Conservation (phyloP, 495 filamentous ascomycete genomes). For the Sabuloglossum arenarium region DNA sequence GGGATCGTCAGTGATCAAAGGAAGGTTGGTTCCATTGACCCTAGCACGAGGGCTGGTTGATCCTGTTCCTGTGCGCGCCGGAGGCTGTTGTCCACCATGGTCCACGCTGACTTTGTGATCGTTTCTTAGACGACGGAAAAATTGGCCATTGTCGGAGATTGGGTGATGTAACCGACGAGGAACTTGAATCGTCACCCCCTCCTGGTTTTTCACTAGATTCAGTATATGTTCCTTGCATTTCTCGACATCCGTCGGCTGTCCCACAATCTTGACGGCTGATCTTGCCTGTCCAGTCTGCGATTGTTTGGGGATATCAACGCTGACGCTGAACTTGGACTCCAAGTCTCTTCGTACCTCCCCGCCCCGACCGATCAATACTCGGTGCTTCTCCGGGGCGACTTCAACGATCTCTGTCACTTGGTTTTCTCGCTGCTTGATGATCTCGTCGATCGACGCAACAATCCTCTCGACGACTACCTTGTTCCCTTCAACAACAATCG, state of each 20-base stretch:
- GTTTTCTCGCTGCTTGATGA: slow-evolving; percentile 59
- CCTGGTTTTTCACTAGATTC: slow-evolving; percentile 59
- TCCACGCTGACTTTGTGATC: slow-evolving; percentile 77
- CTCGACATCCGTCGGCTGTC: slow-evolving; percentile 54
- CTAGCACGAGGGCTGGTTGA: slow-evolving; percentile 18
- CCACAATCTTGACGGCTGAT: slow-evolving; percentile 61
- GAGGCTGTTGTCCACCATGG: slow-evolving; percentile 58
- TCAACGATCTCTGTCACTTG: slow-evolving; percentile 58
- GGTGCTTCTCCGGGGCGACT: slow-evolving; percentile 70
- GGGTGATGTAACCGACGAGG: slow-evolving; percentile 62
- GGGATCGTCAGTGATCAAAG: slow-evolving; percentile 74
- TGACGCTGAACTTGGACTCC: slow-evolving; percentile 77
- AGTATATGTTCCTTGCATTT: slow-evolving; percentile 70
- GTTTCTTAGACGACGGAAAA: slow-evolving; percentile 71
- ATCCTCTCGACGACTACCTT: slow-evolving; percentile 75
- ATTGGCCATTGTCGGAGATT: slow-evolving; percentile 71
- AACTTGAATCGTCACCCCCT: slow-evolving; percentile 67
- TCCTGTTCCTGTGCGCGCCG: slow-evolving; percentile 35
- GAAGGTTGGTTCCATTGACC: slow-evolving; percentile 39
- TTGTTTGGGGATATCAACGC: slow-evolving; percentile 70
- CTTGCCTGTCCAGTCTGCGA: slow-evolving; percentile 42
- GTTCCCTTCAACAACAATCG: slow-evolving; percentile 71
- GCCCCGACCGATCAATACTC: slow-evolving; percentile 75
- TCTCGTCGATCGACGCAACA: slow-evolving; percentile 51
- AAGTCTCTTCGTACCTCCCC: slow-evolving; percentile 67